Percentiles rank a stretch among this genome's conserved stretches.
These are phyloP conservation scores for Elsinoe arachidis DNA, from an alignment of 2,329 filamentous ascomycete species.

Conservation along the genomic window DNA sequence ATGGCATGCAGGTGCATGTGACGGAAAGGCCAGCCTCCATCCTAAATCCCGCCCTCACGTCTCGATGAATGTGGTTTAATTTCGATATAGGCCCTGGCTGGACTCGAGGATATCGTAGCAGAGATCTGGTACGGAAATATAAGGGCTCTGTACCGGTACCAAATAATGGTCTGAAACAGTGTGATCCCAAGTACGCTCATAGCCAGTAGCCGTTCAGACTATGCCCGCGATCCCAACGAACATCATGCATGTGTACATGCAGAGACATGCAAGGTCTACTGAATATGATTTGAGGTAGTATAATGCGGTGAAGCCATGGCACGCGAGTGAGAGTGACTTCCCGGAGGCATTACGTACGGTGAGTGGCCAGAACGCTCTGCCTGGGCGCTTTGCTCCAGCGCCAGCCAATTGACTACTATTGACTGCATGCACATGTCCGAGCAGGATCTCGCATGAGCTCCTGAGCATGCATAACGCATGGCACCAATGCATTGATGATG, in stretches of 20 bases:
- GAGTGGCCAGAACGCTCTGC: conserved; percentile 1
- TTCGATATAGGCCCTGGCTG: no score
- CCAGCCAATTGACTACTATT: background rate
- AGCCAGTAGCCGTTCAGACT: background rate
- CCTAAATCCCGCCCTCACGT: background rate
- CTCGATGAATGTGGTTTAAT: background rate
- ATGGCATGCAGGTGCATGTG: background rate
- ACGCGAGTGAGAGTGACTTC: background rate
- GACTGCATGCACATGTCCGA: background rate
- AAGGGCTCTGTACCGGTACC: no score
- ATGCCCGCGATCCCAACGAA: background rate
- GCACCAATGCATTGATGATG: background rate
- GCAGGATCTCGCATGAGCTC: background rate
- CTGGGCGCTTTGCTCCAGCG: background rate
- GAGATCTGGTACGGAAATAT: no score
- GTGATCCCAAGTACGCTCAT: background rate
- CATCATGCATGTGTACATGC: background rate
- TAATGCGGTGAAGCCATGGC: conserved; percentile 4
- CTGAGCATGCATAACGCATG: background rate
- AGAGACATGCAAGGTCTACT: background rate
- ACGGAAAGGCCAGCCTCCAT: background rate
- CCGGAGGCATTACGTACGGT: background rate
- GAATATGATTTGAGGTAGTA: background rate
- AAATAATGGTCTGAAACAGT: no score
- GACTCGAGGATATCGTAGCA: no score